Percentiles rank a stretch among this genome's conserved stretches.
Conservation (phyloP, 306 rosid genomes). For the Rubus parviflorus region DNA sequence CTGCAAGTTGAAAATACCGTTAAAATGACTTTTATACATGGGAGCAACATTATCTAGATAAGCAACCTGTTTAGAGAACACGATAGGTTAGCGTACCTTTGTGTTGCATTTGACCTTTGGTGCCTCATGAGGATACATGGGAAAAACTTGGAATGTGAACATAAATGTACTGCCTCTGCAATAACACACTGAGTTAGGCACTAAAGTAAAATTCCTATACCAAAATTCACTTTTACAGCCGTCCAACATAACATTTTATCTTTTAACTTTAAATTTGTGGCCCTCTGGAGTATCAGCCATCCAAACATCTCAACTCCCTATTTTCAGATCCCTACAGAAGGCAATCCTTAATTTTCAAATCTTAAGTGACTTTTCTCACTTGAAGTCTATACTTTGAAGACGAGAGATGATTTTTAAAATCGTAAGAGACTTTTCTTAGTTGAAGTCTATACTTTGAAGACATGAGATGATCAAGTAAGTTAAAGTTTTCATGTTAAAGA, state of each 20-base stretch:
- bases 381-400: background rate
- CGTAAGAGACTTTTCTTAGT: background rate
- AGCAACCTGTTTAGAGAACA: background rate
- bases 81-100: constrained; percentile 37
- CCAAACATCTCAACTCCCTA: background rate
- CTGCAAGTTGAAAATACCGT: constrained; percentile 29
- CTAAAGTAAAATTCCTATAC: constrained; percentile 1
- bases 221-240: background rate
- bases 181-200: constrained; percentile 20
- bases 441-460: background rate
- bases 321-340: background rate
- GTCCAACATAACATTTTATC: no score
- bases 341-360: background rate
- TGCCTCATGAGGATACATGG: constrained; percentile 60
- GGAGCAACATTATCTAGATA: background rate
- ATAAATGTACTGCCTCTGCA: constrained; percentile 51
- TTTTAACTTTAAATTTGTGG: background rate
- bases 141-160: constrained; percentile 56
- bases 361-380: background rate
- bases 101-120: constrained; percentile 69
- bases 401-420: background rate
- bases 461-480: background rate
- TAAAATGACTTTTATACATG: background rate
- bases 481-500: background rate
- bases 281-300: constrained; percentile 2